Conservation (phyloP, 2,329 filamentous ascomycete species). For the Fusarium coffeatum region DNA sequence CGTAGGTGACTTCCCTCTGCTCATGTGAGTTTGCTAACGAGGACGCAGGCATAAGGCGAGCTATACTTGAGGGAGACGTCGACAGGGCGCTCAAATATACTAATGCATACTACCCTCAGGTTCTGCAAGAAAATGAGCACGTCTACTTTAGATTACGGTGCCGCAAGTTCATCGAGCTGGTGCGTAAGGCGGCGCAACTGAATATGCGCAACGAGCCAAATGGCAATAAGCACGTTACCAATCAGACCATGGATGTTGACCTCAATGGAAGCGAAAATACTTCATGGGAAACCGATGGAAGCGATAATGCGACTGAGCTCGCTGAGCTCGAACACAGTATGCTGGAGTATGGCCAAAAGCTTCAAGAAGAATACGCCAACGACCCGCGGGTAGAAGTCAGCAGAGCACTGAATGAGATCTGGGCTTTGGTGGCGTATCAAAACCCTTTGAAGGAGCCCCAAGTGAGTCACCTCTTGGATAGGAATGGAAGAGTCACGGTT, state of each 20-base stretch:
- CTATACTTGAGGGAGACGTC: constrained; percentile 91
- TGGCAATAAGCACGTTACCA: constrained; percentile 55
- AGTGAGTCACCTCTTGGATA: constrained; percentile 82
- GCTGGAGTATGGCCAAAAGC: constrained; percentile 80
- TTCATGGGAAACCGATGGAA: constrained; percentile 62
- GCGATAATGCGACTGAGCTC: constrained; percentile 50
- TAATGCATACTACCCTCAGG: constrained; percentile 79
- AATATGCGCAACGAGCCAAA: constrained; percentile 61
- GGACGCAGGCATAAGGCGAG: constrained; percentile 79
- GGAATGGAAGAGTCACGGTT: constrained; percentile 78
- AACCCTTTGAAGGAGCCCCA: constrained; percentile 81
- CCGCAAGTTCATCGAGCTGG: constrained; percentile 96
- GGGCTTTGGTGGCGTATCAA: constrained; percentile 86
- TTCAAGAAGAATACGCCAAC: constrained; percentile 80
- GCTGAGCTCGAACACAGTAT: constrained; percentile 72
- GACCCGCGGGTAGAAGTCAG: constrained; percentile 77
- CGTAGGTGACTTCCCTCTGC: constrained; percentile 63
- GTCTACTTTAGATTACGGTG: constrained; percentile 91
- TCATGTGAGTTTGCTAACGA: constrained; percentile 27
- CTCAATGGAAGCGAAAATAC: constrained; percentile 58
- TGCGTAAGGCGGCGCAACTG: constrained; percentile 77
- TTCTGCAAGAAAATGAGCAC: constrained; percentile 82
- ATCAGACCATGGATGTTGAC: constrained; percentile 68
- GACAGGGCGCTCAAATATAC: constrained; percentile 89
- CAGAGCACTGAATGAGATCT: constrained; percentile 83